A percentile compares a stretch with the other conserved stretches of the same genome.
phyloP scores from a whole-genome alignment of 345 rosid genomes.

The Gossypium rotundifolium region DNA sequence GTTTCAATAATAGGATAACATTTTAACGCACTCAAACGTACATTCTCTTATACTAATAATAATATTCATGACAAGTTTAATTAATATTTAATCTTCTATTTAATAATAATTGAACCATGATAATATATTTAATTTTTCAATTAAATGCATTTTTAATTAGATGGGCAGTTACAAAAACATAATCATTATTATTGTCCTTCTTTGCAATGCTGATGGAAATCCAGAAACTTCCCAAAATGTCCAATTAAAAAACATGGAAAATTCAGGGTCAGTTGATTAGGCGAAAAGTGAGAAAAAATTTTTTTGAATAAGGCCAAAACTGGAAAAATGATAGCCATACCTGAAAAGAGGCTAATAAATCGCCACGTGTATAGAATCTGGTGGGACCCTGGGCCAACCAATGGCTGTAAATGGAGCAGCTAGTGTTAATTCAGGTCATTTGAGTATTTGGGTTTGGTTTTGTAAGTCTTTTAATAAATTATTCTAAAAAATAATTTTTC shows the following conservation, averaged over 20 bases:
- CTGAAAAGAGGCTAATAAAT: neutral
- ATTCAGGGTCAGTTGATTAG: neutral
- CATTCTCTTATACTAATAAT: rapidly evolving
- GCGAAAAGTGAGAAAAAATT: neutral
- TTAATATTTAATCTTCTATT: too few relatives aligned
- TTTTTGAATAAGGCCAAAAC: neutral
- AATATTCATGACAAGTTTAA: rapidly evolving
- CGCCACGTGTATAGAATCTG: neutral
- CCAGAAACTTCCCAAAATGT: neutral
- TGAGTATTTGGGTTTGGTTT: too few relatives aligned
- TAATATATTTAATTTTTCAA: neutral
- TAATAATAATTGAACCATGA: neutral
- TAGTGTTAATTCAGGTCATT: neutral
- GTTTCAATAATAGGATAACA: too few relatives aligned
- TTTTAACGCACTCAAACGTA: too few relatives aligned
- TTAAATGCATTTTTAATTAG: neutral
- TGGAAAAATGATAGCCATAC: neutral
- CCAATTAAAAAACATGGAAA: neutral
- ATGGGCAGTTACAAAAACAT: neutral
- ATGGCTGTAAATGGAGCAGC: neutral
- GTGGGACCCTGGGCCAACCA: neutral
- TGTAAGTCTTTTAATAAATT: too few relatives aligned
- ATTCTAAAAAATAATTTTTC: too few relatives aligned
- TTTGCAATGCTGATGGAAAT: neutral
- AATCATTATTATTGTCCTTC: neutral